Base-by-base conservation (phyloP, 176 grass and related monocot genomes). In the Phoenix dactylifera region DNA sequence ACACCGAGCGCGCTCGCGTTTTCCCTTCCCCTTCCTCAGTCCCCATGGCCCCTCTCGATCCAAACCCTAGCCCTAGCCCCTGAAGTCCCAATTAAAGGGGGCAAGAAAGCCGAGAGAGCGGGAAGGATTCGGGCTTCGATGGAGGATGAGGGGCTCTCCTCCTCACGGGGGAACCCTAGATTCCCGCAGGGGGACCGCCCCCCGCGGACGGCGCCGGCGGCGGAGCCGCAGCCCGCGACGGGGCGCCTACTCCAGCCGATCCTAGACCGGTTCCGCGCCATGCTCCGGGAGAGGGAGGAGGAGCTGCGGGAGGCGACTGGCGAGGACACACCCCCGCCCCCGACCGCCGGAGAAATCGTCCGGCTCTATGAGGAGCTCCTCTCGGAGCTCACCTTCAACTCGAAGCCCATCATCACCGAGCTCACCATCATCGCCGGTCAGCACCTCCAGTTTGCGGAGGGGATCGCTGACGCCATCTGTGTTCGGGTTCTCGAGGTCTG, bases 401-500 rank as follows among this genome's bases (percentile, higher is more conserved):
- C 87, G 63, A 99, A 99, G 82, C 94, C 94, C 15, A 88, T 89
- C 70, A 93, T 99, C 67, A 90, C 86, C 22, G 91, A 96, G 49
- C 91, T 96, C 17, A 96, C 91, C 25, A 85, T 96, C 72, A 81
- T 96, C 59, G 91, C 91, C 0, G 91, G 77, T 0, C 76, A 90
- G 61, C 80, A 96, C 50, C 71, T 67, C 22, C 18, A 62, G 32
- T 75, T 82, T 22, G 83, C 86, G 15, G 59, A 54, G 66, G 86
- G 86, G 6, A 88, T 96, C 63, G 83, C 83, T 51, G 58, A 71
- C 57, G 86, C 83, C 16, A 76, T 96, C 77, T 96, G 86, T 79
- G 52, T 80, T 22, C 81, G 91, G 75, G 66, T 96, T 77, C 49
- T 72, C 32, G 91, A 90, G 91, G 91, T 96, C 10, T 12, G 2